Evolutionary conservation across 306 rosid species (phyloP), one percentile per base, ranked within the genome.

Genomic region (Mimosa bimucronata): DNA sequence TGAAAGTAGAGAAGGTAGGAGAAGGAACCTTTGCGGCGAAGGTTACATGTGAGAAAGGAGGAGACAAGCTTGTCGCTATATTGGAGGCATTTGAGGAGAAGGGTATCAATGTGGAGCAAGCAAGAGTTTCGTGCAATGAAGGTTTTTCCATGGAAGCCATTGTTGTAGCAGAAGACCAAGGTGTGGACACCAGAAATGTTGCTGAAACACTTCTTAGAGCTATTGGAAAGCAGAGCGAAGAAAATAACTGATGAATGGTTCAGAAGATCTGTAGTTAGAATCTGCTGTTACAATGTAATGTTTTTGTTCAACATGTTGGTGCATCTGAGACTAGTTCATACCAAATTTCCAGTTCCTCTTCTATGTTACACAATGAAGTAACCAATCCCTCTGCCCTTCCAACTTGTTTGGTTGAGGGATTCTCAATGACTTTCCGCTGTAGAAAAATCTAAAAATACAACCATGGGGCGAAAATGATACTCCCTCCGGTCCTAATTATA

Each of bases 1-100:
- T 92, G 83, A 88, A 94, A 73, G 85, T 94, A 62, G 90, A 94
- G 89, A 94, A 91, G 81, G 77, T 84, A 5, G 80, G 82, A 58
- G 77, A 41, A 53, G 93, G 90, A 60, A 75, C 74, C 4, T 85
- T 90, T 75, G 77, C 14, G 60, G 91, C 91, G 58, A 94, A 80
- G 77, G 82, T 92, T 38, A 87, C 65, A 1, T 89, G 93, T 46
- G 93, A 89, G 85, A 86, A 91, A 66, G 88, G 87, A 74, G 87
- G 82, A 61, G 90, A 84, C 14, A 89, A 83, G 79, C 80, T 92
- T 81, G 97, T 92, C n/a, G 73, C 90, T 0, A 81, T 94, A 69
- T 68, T 94, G 52, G 91, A 88, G 68, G 92, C 85, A 0, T 86
- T 92, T 68, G 98, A 94, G 7, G 85, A 87, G 71, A 87, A 88